Conservation (phyloP, 805 yeast genomes). For the Metschnikowia drakensbergensis region DNA sequence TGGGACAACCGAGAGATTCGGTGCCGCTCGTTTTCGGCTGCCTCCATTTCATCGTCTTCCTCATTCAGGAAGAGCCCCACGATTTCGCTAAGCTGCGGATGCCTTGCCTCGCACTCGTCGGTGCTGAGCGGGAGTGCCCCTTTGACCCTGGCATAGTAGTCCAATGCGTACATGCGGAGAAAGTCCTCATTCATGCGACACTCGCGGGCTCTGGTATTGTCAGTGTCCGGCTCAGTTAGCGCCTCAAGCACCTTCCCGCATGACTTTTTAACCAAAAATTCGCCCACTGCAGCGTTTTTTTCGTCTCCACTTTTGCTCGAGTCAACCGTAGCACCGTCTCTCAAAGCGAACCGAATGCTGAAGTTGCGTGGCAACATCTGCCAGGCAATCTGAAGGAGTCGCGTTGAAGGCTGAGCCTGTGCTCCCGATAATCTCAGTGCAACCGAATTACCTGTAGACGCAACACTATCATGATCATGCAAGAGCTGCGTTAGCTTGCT, state of each 20-base stretch:
- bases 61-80: neutral
- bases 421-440: neutral
- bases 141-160: slow-evolving; percentile 12
- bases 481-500: slow-evolving; percentile 4
- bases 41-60: neutral
- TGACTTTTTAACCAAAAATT: neutral
- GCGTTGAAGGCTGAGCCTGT: neutral
- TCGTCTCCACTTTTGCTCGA: neutral
- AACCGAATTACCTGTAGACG: neutral
- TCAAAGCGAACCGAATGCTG: neutral
- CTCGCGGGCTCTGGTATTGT: slow-evolving; percentile 13
- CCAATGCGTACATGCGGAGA: slow-evolving; percentile 18
- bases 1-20: slow-evolving; percentile 13
- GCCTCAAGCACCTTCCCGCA: neutral
- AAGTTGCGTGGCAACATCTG: slow-evolving; percentile 3
- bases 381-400: slow-evolving; percentile 3
- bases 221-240: neutral
- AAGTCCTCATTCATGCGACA: slow-evolving; percentile 16
- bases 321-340: neutral
- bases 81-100: neutral
- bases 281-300: neutral
- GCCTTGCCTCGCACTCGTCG: slow-evolving; percentile 5
- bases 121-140: slow-evolving; percentile 8
- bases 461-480: neutral
- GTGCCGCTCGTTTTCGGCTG: neutral